Percentiles rank a stretch among this genome's conserved stretches.
Evolutionary conservation across 2,329 filamentous ascomycete species (phyloP).

Genomic region (Ascochyta pisi): DNA sequence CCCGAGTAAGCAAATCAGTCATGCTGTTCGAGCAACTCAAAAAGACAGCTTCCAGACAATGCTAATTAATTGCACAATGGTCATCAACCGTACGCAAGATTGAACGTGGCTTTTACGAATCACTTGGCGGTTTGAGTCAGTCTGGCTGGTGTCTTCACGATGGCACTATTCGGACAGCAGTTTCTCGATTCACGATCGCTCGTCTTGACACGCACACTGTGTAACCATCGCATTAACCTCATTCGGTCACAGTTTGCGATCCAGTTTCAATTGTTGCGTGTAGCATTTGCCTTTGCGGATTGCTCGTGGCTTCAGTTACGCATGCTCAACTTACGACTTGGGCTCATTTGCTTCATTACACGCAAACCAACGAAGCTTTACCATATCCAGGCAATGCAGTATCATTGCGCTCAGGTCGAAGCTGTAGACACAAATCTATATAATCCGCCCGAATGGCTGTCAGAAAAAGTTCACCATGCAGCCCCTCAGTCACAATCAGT

Average conservation of each 20-base stretch:
- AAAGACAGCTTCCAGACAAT: no score
- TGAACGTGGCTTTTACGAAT: background rate
- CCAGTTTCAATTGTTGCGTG: constrained; percentile 12
- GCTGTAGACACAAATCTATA: background rate
- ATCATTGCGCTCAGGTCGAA: background rate
- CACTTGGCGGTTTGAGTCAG: background rate
- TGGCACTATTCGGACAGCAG: background rate
- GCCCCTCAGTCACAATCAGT: background rate
- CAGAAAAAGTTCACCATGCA: background rate
- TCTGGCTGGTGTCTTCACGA: background rate
- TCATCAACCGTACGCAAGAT: no score
- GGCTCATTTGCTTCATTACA: constrained; percentile 18
- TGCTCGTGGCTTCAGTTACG: constrained; percentile 23
- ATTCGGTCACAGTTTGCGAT: constrained; percentile 19
- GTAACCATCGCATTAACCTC: constrained; percentile 14
- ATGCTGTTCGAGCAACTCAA: background rate
- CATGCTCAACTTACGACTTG: constrained; percentile 14
- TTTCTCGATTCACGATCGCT: background rate
- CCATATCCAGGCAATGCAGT: background rate
- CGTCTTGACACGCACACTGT: background rate
- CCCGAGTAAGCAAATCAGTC: background rate
- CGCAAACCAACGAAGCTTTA: constrained; percentile 24
- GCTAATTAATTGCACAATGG: no score
- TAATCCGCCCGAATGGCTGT: background rate
- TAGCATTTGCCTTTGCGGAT: constrained; percentile 8